Evolutionary conservation across 2,329 filamentous ascomycete species (phyloP), one percentile per base, ranked within the genome.

Genomic region (Aspergillus unguis): DNA sequence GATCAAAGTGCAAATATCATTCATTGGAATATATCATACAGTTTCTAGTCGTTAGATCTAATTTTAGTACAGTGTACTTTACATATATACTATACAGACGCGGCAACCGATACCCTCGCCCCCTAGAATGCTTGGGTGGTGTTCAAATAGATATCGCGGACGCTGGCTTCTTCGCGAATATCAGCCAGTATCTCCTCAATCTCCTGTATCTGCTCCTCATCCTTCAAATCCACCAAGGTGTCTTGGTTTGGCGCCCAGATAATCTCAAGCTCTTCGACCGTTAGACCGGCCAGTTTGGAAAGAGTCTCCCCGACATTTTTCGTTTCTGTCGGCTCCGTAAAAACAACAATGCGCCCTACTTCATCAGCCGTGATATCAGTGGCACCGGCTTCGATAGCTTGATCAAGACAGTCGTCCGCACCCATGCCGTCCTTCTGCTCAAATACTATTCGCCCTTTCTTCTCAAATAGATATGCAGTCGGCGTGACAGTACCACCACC

Each of bases 201-300:
- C 17, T 77, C 74, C 45, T 80, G 74, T 0, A 80, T 78, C 1
- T 81, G 77, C 9, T 80, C 76, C 10, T 79, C 74, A 11, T 81
- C 78, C 53, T 86, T 80, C 36, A 92, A 62, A 6, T 77, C 75
- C 17, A 88, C 82, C 67, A 82, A 83, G 0, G 88, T 92, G 56
- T 96, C 91, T 63, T 86, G 83, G 55, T 92, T 94, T 0, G 90
- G 82, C 54, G 86, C 83, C 86, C 90, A 96, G 40, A 96, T 80
- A 48, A 96, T 92, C 51, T 95, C 89, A 17, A 85, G 84, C 60
- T 84, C 86, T 50, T 87, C 75, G 42, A 95, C 81, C 53, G 86
- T 81, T 55, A 95, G 71, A 1, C 78, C 81, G 23, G 88, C 79
- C 35, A 80, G 76, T 58, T 81, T 78, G 3, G 82, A 78, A n/a